Evolutionary conservation across 495 filamentous ascomycete species (phyloP).

Genomic region (Aspergillus sclerotioniger): DNA sequence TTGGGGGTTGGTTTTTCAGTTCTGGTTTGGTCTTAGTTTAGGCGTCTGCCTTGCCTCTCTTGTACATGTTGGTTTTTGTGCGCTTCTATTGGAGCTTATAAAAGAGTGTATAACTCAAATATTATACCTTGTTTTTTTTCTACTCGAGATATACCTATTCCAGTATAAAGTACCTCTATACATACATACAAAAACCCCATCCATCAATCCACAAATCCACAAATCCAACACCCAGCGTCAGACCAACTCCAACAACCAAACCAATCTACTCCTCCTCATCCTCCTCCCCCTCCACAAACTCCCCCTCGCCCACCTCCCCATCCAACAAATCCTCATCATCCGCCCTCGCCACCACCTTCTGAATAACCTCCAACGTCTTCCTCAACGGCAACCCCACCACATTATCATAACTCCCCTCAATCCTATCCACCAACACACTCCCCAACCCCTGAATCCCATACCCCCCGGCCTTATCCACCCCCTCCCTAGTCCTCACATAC

Average conservation of each 20-base stretch:
- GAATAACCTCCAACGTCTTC: constrained; percentile 75
- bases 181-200: neutral
- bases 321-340: constrained; percentile 46
- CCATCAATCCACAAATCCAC: neutral
- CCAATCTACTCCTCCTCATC: constrained; percentile 11
- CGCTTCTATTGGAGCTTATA: too few relatives aligned
- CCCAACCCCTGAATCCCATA: constrained; percentile 92
- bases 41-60: constrained; percentile 35
- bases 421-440: constrained; percentile 78
- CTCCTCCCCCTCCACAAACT: constrained; percentile 32
- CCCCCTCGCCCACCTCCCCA: constrained; percentile 17
- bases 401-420: constrained; percentile 91
- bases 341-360: constrained; percentile 66
- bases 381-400: constrained; percentile 91
- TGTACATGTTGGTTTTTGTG: constrained; percentile 37
- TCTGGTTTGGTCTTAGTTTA: constrained; percentile 23
- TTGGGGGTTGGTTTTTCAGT: constrained; percentile 29
- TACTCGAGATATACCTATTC: too few relatives aligned
- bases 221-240: neutral
- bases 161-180: neutral
- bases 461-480: constrained; percentile 92
- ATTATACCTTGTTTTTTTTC: too few relatives aligned
- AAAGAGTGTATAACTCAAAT: too few relatives aligned
- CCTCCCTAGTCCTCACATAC: constrained; percentile 90
- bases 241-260: neutral